phyloP scores from a whole-genome alignment of 2,329 filamentous ascomycete genomes.

The Aspergillus sp. region DNA sequence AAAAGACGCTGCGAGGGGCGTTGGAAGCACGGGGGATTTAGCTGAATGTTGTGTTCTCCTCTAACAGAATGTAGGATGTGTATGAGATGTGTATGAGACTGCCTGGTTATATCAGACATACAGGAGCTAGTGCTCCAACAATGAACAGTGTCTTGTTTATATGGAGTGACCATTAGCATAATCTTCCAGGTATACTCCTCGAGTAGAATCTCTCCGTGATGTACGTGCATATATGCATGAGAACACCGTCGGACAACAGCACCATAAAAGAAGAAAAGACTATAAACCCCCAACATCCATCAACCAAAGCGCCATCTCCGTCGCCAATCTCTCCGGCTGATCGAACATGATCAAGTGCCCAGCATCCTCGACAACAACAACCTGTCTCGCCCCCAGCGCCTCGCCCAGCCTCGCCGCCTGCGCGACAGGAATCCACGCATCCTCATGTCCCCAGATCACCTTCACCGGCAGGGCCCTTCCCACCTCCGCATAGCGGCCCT shows the following conservation, averaged over 20 bases:
- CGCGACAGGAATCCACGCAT: slow-evolving; percentile 44
- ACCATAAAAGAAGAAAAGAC: too few species aligned
- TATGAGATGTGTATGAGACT: too few species aligned
- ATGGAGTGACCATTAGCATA: too few species aligned
- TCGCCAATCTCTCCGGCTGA: slow-evolving; percentile 37
- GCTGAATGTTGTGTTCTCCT: neutral
- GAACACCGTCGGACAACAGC: too few species aligned
- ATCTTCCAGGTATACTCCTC: too few species aligned
- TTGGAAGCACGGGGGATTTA: neutral
- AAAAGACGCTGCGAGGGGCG: slow-evolving; percentile 9
- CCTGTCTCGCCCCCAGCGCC: slow-evolving; percentile 23
- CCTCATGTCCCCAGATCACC: slow-evolving; percentile 45
- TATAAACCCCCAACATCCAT: neutral
- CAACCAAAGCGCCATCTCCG: slow-evolving; percentile 24
- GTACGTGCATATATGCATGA: too few species aligned
- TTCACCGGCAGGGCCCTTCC: slow-evolving; percentile 38
- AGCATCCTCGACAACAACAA: slow-evolving; percentile 35
- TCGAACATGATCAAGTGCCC: slow-evolving; percentile 48
- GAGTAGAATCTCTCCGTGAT: too few species aligned
- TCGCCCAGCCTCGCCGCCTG: slow-evolving; percentile 32
- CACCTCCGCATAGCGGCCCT: slow-evolving; percentile 35
- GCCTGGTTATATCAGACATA: too few species aligned
- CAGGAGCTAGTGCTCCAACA: too few species aligned
- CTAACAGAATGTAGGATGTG: neutral
- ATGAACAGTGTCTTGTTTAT: too few species aligned